phyloP scores from a whole-genome alignment of 257 asterid species.

The Ophiorrhiza pumila region DNA sequence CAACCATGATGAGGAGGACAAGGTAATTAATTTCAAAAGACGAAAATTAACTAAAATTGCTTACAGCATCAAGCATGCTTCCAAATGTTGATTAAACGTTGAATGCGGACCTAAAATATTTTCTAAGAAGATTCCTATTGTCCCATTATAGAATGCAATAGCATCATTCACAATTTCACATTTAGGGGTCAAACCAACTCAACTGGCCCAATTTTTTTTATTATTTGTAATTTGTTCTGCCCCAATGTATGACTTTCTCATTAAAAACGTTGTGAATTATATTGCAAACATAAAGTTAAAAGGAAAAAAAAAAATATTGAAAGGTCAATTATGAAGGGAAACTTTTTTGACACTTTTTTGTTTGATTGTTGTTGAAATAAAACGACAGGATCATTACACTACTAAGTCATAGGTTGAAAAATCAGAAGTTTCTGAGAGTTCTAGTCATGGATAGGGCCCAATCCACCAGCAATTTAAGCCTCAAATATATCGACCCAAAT shows the following conservation, averaged over 20 bases:
- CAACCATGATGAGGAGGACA: no score
- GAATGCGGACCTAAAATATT: no score
- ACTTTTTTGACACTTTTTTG: background rate
- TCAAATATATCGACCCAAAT: background rate
- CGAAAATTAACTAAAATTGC: no score
- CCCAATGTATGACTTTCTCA: background rate
- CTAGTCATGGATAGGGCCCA: background rate
- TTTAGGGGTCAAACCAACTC: no score
- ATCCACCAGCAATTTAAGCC: background rate
- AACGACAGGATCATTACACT: no score
- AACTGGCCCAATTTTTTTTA: background rate
- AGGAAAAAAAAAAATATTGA: background rate
- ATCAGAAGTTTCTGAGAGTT: background rate
- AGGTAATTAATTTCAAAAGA: no score
- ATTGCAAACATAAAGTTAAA: background rate
- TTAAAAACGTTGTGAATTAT: background rate
- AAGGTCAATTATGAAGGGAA: background rate
- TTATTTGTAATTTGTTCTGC: background rate
- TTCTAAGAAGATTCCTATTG: background rate
- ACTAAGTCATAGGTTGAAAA: no score
- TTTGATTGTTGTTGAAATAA: no score
- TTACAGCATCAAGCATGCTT: background rate
- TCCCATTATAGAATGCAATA: no score
- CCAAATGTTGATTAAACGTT: background rate
- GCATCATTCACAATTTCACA: no score